Percentiles rank a stretch among this genome's conserved stretches.
Evolutionary conservation across 2,329 filamentous ascomycete species (phyloP).

Genomic region (Pestalotiopsis sp.): DNA sequence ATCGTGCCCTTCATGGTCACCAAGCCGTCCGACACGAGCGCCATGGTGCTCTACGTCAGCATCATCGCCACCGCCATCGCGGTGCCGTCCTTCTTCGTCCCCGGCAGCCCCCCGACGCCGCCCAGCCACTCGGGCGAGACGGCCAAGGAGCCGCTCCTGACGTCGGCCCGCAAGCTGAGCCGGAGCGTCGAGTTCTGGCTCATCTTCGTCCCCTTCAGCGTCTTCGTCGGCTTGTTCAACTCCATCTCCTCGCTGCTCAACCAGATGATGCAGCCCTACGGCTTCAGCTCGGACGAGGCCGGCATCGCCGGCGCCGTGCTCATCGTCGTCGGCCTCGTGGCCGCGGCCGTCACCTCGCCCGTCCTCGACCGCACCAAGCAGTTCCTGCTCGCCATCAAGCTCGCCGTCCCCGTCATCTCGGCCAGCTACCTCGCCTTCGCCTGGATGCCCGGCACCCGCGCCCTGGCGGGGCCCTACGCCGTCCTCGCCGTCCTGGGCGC

Average conservation of each 20-base stretch:
- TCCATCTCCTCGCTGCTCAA: constrained; percentile 83
- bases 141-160: constrained; percentile 52
- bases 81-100: constrained; percentile 80
- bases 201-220: constrained; percentile 74
- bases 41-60: constrained; percentile 77
- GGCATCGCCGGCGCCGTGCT: constrained; percentile 88
- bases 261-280: constrained; percentile 86
- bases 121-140: constrained; percentile 66
- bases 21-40: constrained; percentile 64
- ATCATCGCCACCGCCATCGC: constrained; percentile 49
- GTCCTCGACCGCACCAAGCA: constrained; percentile 83
- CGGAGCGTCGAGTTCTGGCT: constrained; percentile 75
- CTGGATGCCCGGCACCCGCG: constrained; percentile 67
- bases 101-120: constrained; percentile 73
- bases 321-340: constrained; percentile 82
- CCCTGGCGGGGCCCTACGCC: constrained; percentile 68
- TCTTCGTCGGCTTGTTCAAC: constrained; percentile 95
- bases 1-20: constrained; percentile 77
- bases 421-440: constrained; percentile 75
- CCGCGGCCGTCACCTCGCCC: constrained; percentile 74
- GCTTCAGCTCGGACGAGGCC: constrained; percentile 78
- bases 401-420: constrained; percentile 73
- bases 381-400: constrained; percentile 72
- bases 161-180: constrained; percentile 53
- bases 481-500: constrained; percentile 78